Base-by-base conservation (phyloP, 768 basidiomycete species). In the Boletus edulis region DNA sequence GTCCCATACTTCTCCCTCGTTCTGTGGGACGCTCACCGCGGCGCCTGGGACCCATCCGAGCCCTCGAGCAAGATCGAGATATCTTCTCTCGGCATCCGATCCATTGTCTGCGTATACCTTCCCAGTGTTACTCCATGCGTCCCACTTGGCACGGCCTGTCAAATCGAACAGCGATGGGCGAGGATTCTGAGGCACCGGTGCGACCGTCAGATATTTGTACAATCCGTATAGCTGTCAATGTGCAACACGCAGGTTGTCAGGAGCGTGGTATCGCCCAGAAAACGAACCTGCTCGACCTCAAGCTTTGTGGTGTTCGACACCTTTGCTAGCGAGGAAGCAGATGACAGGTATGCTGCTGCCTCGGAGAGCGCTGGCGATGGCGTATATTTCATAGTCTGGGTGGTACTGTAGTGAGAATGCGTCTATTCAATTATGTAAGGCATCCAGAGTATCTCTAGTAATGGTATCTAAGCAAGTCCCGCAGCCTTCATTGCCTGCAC, bases 71-170 rank as follows among this genome's bases (percentile, higher is more conserved):
- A 91, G 78, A 20, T 81, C 81, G 54, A 90, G 68, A 67, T 94
- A 94, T 65, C 83, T 75, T 41, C 58, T 62, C 71, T 91, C 86
- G 15, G 80, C 87, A 31, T 81, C 80, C 14, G 60, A 58, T 4
- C 62, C 62, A n/a, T 63, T 58, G n/a, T 65, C 69, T 15, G 67
- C 67, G 57, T 84, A 87, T 15, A 68, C 73, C 61, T 80, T 78
- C 8, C 79, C 81, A 12, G 76, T 69, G 13, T 72, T 63, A 46
- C 64, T 77, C 91, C 91, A 94, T 3, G 90, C 88, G 66, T 93
- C 89, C 91, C 91, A 94, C 67, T 94, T 94, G 3, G 90, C 89
- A 18, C 89, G 76, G 15, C 86, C 89, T 3, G 86, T 78, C 70
- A 89, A 77, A 62, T 93, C 90, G 67, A 93, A 89, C 40, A 94